Evolutionary conservation across 1,139 yeast species (phyloP).

Genomic region (Pichia sp.): DNA sequence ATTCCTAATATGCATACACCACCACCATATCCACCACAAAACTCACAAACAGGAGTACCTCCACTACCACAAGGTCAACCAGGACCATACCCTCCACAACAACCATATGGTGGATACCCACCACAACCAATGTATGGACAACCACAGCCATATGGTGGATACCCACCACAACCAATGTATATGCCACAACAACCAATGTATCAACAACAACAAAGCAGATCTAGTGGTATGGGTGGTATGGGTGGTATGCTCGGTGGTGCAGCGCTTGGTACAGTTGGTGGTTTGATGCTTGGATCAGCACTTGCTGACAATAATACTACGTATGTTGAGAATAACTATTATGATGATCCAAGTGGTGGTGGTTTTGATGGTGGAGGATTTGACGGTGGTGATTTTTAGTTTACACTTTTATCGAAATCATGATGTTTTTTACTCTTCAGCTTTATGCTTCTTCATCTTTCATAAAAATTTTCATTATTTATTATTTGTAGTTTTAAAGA

Average conservation of each 20-base stretch:
- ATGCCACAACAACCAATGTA: constrained; percentile 15
- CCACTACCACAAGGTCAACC: constrained; percentile 16
- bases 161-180: constrained; percentile 18
- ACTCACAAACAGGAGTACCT: constrained; percentile 18
- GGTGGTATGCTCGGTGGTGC: constrained; percentile 28
- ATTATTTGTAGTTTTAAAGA: no score
- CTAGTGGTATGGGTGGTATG: constrained; percentile 21
- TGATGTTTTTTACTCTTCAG: no score
- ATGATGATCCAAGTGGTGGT: constrained; percentile 21
- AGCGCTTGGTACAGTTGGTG: constrained; percentile 28
- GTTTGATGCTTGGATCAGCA: constrained; percentile 19
- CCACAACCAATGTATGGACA: constrained; percentile 18
- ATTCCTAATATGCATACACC: constrained; percentile 30
- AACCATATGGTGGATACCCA: constrained; percentile 12
- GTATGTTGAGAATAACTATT: constrained; percentile 16
- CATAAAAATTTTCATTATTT: no score
- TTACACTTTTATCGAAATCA: no score
- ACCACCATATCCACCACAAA: constrained; percentile 20
- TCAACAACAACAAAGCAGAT: constrained; percentile 14
- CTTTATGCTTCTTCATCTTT: no score
- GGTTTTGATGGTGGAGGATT: constrained; percentile 25
- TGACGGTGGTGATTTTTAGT: constrained; percentile 24
- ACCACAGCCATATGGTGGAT: constrained; percentile 17
- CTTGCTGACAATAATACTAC: constrained; percentile 8
- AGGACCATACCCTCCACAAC: constrained; percentile 17